A percentile compares a stretch with the other conserved stretches of the same genome.
These are phyloP conservation scores for Jamesozyma gamospora DNA, from an alignment of 805 yeast species.

Conservation along the genomic window DNA sequence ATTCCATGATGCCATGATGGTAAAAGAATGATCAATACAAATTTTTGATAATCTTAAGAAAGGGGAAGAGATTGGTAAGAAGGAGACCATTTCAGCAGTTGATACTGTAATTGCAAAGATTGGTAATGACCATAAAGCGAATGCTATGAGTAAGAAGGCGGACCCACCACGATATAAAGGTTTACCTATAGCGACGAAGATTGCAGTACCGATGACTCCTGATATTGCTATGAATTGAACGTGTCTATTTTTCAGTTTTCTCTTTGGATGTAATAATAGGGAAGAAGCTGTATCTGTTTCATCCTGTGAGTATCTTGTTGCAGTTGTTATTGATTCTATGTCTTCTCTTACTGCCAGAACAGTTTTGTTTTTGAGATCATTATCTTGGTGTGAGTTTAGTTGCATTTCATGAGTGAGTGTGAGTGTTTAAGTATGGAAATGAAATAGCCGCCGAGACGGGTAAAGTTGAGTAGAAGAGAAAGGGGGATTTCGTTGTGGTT, in stretches of 20 bases:
- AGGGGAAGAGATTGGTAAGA: slow-evolving; percentile 67
- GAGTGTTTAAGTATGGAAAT: no score
- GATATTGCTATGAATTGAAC: slow-evolving; percentile 72
- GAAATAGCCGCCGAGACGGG: no score
- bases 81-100: slow-evolving; percentile 73
- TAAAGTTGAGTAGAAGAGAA: no score
- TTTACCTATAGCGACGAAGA: slow-evolving; percentile 63
- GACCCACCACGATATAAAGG: slow-evolving; percentile 63
- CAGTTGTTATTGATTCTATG: slow-evolving; percentile 7
- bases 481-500: no score
- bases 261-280: slow-evolving; percentile 27
- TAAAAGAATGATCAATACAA: slow-evolving; percentile 67
- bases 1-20: slow-evolving; percentile 70
- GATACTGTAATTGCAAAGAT: slow-evolving; percentile 56
- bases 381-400: no score
- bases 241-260: slow-evolving; percentile 57
- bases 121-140: slow-evolving; percentile 59
- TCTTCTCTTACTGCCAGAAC: no score
- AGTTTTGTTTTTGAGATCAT: no score
- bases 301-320: no score
- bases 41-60: slow-evolving; percentile 66
- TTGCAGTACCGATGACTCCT: slow-evolving; percentile 74
- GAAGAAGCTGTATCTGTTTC: no score
- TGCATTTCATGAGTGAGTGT: no score
- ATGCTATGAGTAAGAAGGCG: slow-evolving; percentile 53